These are phyloP conservation scores for Podospora tetraspora DNA, from an alignment of 495 filamentous ascomycete species.

Conservation along the genomic window DNA sequence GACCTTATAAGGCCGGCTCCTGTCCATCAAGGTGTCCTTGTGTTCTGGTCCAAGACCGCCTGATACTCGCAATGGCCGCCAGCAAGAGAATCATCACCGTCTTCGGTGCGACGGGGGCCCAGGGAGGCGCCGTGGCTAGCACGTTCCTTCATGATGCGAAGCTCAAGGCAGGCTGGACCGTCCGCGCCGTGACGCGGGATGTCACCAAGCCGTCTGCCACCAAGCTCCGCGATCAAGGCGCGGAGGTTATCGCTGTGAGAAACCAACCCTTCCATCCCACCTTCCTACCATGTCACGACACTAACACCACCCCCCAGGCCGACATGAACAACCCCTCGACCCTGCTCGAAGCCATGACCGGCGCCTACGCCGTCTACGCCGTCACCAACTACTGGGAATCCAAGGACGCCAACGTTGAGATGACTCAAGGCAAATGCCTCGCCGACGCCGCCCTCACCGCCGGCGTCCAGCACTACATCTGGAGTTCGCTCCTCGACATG, in stretches of 20 bases:
- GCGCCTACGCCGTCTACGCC: slow-evolving; percentile 44
- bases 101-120: slow-evolving; percentile 59
- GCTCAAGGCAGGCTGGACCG: slow-evolving; percentile 17
- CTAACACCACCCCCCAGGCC: slow-evolving; percentile 22
- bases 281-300: neutral
- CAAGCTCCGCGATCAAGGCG: slow-evolving; percentile 30
- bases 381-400: slow-evolving; percentile 41
- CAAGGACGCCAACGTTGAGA: slow-evolving; percentile 35
- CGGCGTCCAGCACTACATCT: slow-evolving; percentile 50
- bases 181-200: slow-evolving; percentile 55
- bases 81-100: slow-evolving; percentile 42
- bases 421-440: slow-evolving; percentile 41
- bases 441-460: slow-evolving; percentile 44
- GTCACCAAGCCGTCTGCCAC: slow-evolving; percentile 38
- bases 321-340: slow-evolving; percentile 39
- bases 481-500: slow-evolving; percentile 33
- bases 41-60: neutral
- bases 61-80: neutral
- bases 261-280: slow-evolving; percentile 24
- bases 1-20: neutral
- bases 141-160: slow-evolving; percentile 47
- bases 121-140: slow-evolving; percentile 55
- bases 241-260: slow-evolving; percentile 39
- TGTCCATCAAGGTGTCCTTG: neutral
- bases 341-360: slow-evolving; percentile 41